phyloP scores from a whole-genome alignment of 2,329 filamentous ascomycete genomes.

The Tolypocladium sp. region DNA sequence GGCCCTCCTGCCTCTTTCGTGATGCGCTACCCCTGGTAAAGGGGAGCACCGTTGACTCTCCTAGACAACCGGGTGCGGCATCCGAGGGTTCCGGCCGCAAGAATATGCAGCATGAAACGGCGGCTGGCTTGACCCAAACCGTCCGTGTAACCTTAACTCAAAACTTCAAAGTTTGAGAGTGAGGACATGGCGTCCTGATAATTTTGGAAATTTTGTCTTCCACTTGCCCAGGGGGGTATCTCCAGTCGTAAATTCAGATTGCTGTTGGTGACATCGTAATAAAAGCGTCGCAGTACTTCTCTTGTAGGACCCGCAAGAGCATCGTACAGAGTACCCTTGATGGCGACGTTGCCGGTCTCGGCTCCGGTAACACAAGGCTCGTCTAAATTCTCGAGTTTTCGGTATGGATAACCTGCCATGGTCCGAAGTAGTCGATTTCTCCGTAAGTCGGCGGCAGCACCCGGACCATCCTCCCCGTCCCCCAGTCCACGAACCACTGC shows the following conservation, averaged over 20 bases:
- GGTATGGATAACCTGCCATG: constrained; percentile 40
- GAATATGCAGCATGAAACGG: background rate
- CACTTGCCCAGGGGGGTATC: background rate
- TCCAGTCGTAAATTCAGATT: background rate
- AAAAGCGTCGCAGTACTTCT: background rate
- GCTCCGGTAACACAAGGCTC: background rate
- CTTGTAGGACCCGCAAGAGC: background rate
- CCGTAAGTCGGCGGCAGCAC: constrained; percentile 46
- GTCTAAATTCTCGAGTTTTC: constrained; percentile 37
- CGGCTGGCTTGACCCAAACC: background rate
- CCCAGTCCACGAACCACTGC: constrained; percentile 52
- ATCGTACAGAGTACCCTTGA: background rate
- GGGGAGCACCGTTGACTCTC: background rate
- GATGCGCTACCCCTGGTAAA: background rate
- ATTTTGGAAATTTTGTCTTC: background rate
- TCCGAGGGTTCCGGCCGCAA: background rate
- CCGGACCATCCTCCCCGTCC: constrained; percentile 43
- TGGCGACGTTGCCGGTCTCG: background rate
- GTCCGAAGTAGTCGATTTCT: constrained; percentile 37
- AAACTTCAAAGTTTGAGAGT: background rate
- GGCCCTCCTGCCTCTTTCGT: background rate
- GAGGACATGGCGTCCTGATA: background rate
- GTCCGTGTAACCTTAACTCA: background rate
- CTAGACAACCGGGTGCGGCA: background rate
- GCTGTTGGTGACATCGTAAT: background rate